A percentile compares a stretch with the other conserved stretches of the same genome.
Evolutionary conservation across 2,329 filamentous ascomycete species (phyloP).

Genomic region (Sclerotinia nivalis): DNA sequence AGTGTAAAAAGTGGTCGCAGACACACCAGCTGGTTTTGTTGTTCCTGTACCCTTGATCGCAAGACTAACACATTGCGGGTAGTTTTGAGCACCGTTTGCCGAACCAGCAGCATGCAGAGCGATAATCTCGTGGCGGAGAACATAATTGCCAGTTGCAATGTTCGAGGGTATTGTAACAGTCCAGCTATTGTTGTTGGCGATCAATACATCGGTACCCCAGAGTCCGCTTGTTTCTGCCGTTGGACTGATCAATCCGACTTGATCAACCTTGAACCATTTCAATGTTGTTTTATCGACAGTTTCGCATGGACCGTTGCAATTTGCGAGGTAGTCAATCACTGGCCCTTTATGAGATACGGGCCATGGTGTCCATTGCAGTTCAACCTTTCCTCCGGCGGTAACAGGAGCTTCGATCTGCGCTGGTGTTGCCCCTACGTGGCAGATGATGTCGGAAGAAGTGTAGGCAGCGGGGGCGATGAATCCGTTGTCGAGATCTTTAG

Average conservation of each 20-base stretch:
- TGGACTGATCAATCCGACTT: conserved; percentile 41
- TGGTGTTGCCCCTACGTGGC: conserved; percentile 58
- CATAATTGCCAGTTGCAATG: conserved; percentile 51
- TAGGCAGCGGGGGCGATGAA: conserved; percentile 53
- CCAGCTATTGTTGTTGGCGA: conserved; percentile 55
- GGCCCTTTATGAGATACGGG: conserved; percentile 58
- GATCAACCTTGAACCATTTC: conserved; percentile 49
- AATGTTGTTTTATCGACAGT: conserved; percentile 45
- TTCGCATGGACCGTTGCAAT: conserved; percentile 45
- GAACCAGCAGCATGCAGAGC: conserved; percentile 35
- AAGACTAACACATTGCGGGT: conserved; percentile 54
- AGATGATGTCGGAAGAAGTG: conserved; percentile 56
- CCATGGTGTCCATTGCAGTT: conserved; percentile 64
- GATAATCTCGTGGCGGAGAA: conserved; percentile 51
- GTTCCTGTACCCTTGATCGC: conserved; percentile 48
- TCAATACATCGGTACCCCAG: conserved; percentile 51
- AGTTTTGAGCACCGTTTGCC: conserved; percentile 50
- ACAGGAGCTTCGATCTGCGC: conserved; percentile 55
- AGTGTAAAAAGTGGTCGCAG: conserved; percentile 46
- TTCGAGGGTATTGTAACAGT: conserved; percentile 48
- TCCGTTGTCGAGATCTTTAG: conserved; percentile 51
- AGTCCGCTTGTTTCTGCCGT: conserved; percentile 38
- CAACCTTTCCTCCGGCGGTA: conserved; percentile 58
- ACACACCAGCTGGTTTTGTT: conserved; percentile 42
- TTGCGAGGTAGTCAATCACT: conserved; percentile 40